Percentiles rank a stretch among this genome's conserved stretches.
Evolutionary conservation across 2,329 filamentous ascomycete genomes (phyloP).

Genomic region (Cylindrodendrum hubeiense): DNA sequence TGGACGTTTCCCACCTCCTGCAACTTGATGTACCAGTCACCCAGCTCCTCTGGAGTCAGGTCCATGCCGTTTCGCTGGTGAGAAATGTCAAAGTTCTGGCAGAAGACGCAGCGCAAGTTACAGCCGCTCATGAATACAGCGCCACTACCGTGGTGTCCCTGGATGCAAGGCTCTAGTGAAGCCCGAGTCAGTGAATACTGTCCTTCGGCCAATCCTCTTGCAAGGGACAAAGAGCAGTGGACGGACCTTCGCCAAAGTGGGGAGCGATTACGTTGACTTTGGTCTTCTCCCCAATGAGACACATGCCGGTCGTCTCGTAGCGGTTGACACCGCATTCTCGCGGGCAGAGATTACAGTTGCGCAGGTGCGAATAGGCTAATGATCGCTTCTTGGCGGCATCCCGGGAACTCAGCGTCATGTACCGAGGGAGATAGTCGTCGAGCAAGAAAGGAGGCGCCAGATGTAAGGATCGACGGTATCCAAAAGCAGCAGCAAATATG

Average conservation of each 20-base stretch:
- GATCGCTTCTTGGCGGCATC: slow-evolving; percentile 81
- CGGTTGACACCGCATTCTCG: slow-evolving; percentile 83
- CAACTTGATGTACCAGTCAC: slow-evolving; percentile 85
- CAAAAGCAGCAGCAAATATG: background rate
- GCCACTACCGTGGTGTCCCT: slow-evolving; percentile 84
- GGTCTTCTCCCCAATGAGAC: slow-evolving; percentile 80
- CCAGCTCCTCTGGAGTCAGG: slow-evolving; percentile 82
- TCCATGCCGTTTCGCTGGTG: slow-evolving; percentile 87
- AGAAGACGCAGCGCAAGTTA: slow-evolving; percentile 81
- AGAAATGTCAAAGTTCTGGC: slow-evolving; percentile 87
- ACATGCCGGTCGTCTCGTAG: slow-evolving; percentile 83
- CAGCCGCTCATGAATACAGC: slow-evolving; percentile 85
- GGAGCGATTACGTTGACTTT: slow-evolving; percentile 89
- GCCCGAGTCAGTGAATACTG: background rate
- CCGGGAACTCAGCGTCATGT: slow-evolving; percentile 74
- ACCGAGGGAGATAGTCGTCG: slow-evolving; percentile 79
- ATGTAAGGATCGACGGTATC: slow-evolving; percentile 55
- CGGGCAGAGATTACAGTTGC: slow-evolving; percentile 86
- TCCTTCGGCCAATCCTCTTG: slow-evolving; percentile 2
- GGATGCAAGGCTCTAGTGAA: slow-evolving; percentile 78
- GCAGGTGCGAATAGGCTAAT: slow-evolving; percentile 78
- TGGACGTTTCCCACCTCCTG: slow-evolving; percentile 85
- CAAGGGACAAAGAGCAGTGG: slow-evolving; percentile 25
- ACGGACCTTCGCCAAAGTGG: slow-evolving; percentile 81
- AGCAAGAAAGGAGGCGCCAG: slow-evolving; percentile 77